Evolutionary conservation across 345 rosid species (phyloP).

Genomic region (Arabidopsis arenosa): DNA sequence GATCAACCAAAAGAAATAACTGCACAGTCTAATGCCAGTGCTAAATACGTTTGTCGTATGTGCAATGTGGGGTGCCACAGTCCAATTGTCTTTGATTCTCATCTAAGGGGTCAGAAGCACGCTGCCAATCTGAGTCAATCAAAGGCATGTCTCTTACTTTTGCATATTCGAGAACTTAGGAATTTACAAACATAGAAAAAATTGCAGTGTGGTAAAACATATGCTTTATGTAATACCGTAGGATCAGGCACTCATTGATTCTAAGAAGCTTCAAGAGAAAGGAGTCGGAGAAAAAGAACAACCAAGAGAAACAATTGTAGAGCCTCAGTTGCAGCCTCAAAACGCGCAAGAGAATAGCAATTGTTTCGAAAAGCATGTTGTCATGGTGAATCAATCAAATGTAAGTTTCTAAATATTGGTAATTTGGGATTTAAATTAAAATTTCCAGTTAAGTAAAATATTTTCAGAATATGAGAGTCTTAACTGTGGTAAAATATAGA

Average conservation of each 20-base stretch:
- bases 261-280: constrained; percentile 60
- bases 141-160: constrained; percentile 40
- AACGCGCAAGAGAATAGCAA: constrained; percentile 48
- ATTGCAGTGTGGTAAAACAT: constrained; percentile 55
- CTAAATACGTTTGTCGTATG: constrained; percentile 2
- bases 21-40: background rate
- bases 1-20: constrained; percentile 38
- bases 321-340: constrained; percentile 51
- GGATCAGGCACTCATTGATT: constrained; percentile 60
- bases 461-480: constrained; percentile 54
- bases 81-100: constrained; percentile 21
- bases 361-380: constrained; percentile 45
- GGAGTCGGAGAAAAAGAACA: constrained; percentile 49
- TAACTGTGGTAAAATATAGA: constrained; percentile 59
- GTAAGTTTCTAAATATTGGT: constrained; percentile 12
- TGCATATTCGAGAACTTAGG: constrained; percentile 49
- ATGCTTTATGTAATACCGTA: constrained; percentile 55
- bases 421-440: constrained; percentile 43
- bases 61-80: constrained; percentile 29
- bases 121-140: constrained; percentile 5
- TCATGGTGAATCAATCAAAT: constrained; percentile 32
- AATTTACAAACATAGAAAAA: constrained; percentile 42
- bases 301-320: constrained; percentile 48
- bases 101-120: constrained; percentile 24
- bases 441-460: constrained; percentile 50